Evolutionary conservation across 805 yeast genomes (phyloP).

Genomic region (Saccharomycopsis fermentans): DNA sequence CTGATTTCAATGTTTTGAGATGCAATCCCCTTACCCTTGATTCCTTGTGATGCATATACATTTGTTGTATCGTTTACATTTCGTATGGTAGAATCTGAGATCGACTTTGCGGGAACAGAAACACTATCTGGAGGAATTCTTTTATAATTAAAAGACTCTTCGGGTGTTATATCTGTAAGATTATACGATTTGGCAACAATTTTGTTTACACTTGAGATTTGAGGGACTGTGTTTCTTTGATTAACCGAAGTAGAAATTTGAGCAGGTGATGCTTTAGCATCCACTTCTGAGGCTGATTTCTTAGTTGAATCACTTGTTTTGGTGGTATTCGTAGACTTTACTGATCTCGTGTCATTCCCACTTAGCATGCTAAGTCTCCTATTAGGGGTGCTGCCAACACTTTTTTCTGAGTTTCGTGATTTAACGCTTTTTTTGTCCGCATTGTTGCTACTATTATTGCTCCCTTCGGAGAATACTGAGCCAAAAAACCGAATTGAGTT

Average conservation of each 20-base stretch:
- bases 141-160: not conserved
- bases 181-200: not conserved
- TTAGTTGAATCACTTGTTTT: not conserved
- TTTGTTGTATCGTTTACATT: not conserved
- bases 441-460: not conserved
- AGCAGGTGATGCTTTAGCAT: not conserved
- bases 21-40: not conserved
- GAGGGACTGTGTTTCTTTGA: not conserved
- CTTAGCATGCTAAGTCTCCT: not conserved
- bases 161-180: not conserved
- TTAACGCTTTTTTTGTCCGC: not conserved
- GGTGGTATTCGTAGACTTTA: not conserved
- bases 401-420: not conserved
- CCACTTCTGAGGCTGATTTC: not conserved
- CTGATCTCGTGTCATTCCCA: not conserved
- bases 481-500: slow-evolving; percentile 14
- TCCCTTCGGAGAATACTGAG: slow-evolving; percentile 13
- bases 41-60: not conserved
- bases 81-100: not conserved
- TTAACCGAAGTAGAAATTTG: not conserved
- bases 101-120: not conserved
- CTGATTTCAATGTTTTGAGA: not conserved
- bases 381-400: not conserved
- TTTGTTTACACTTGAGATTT: not conserved
- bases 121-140: not conserved